Percentiles rank a stretch among this genome's conserved stretches.
These are phyloP conservation scores for Xylariales sp. DNA, from an alignment of 2,329 filamentous ascomycete genomes.

Conservation along the genomic window DNA sequence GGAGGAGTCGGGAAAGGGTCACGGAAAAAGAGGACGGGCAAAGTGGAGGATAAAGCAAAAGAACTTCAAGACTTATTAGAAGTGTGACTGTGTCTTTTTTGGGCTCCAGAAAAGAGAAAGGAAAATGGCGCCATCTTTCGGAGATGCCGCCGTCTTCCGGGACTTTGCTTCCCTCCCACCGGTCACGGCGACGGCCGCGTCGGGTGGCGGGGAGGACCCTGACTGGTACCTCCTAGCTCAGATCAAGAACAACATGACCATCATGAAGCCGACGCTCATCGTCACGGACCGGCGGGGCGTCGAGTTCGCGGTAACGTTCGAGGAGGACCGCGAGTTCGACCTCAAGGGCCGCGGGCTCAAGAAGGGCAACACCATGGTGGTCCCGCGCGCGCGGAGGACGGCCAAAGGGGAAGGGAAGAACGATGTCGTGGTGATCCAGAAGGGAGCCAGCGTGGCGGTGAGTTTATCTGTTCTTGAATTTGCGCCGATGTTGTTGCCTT, in stretches of 20 bases:
- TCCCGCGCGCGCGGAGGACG: constrained; percentile 29
- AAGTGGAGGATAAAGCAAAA: no score
- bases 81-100: no score
- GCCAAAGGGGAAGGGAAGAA: constrained; percentile 31
- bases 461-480: constrained; percentile 13
- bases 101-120: no score
- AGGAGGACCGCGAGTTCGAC: constrained; percentile 32
- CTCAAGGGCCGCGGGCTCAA: constrained; percentile 27
- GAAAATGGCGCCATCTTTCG: no score
- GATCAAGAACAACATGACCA: constrained; percentile 32
- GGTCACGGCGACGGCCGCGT: constrained; percentile 4
- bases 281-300: constrained; percentile 31
- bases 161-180: no score
- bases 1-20: no score
- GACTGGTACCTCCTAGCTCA: constrained; percentile 26
- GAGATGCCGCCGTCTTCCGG: no score
- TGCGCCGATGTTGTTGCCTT: neutral
- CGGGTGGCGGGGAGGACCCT: neutral
- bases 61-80: no score
- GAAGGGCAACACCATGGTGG: constrained; percentile 33
- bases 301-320: constrained; percentile 42
- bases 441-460: constrained; percentile 26
- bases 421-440: constrained; percentile 31
- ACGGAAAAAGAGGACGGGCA: no score
- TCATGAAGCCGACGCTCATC: constrained; percentile 45